Evolutionary conservation across 2,329 filamentous ascomycete species (phyloP), one percentile per base, ranked within the genome.

Genomic region (Pyrenophora teres): DNA sequence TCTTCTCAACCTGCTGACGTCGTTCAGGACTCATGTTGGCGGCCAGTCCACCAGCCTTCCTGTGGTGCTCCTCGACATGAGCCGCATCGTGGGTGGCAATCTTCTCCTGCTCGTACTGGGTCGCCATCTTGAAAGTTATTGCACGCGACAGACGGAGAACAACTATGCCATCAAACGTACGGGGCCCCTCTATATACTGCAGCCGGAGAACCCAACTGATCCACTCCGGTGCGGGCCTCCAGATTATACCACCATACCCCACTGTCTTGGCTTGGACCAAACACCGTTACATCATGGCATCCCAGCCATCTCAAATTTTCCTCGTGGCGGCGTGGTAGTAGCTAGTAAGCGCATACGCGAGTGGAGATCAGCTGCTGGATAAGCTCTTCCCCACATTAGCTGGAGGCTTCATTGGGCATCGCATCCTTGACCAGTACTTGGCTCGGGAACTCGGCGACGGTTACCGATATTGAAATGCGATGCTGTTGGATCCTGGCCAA

Each of bases 1-100:
- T 57, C 60, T 72, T 72, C 63, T 73, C 70, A 6, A 73, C 70
- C 38, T 60, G 40, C 35, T 40, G 54, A 25, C 70, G 57, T 23
- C 62, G 56, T 56, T 72, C 68, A 1, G 69, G 69, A 15, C 56
- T 56, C 64, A 72, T 61, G n/a, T 52, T 63, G 35, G 62, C 60
- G 13, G 60, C 63, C 8, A 63, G 49, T 0, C 56, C 57, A 46
- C 37, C 49, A n/a, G 41, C 23, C 15, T 57, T 57, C 5, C 32
- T 40, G 32, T 52, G 45, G 19, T 50, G 52, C 25, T 59, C 56
- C n/a, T 40, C 32, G 7, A 42, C 30, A 27, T 54, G 50, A 0
- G 54, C 23, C 1, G 54, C 43, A 48, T 54, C 51, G 8, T 46
- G 40, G n/a, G 45, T 46, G 6, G 50, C 33, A 6, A 52, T 42